Conservation (phyloP, 371 early-diverging fungal genomes). For the Syncephalastrum contaminatum region DNA sequence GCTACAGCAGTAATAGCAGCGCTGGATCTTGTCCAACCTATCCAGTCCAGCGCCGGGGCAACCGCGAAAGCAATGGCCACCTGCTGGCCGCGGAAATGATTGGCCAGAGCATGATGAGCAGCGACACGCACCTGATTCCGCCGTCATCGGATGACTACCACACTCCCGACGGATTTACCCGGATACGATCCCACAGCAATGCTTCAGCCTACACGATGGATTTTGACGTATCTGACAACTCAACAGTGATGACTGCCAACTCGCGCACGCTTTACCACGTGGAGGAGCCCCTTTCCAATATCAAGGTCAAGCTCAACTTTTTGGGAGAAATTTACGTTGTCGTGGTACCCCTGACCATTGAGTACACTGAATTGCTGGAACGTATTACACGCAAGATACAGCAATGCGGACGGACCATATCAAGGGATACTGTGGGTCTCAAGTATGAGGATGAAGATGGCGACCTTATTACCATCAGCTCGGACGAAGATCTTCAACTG, state of each 20-base stretch:
- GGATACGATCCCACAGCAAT: constrained; percentile 59
- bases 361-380: constrained; percentile 68
- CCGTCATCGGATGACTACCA: background rate
- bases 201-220: constrained; percentile 19
- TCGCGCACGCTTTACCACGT: constrained; percentile 24
- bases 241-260: constrained; percentile 9
- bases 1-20: constrained; percentile 3
- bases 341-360: constrained; percentile 73
- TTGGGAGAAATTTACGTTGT: constrained; percentile 84
- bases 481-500: constrained; percentile 86
- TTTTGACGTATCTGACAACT: constrained; percentile 12
- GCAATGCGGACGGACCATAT: constrained; percentile 44
- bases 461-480: constrained; percentile 80
- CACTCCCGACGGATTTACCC: constrained; percentile 11
- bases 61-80: constrained; percentile 15
- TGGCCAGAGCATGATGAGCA: constrained; percentile 3
- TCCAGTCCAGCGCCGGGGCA: background rate
- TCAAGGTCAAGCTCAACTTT: constrained; percentile 87
- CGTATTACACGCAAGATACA: constrained; percentile 85
- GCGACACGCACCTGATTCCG: constrained; percentile 4
- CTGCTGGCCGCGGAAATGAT: constrained; percentile 23
- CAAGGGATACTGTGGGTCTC: constrained; percentile 55
- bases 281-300: constrained; percentile 12
- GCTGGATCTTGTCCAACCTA: constrained; percentile 4
- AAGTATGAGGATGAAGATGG: constrained; percentile 93